Evolutionary conservation across 2,329 filamentous ascomycete species (phyloP), one percentile per base, ranked within the genome.

Genomic region (Fusarium nodosum): DNA sequence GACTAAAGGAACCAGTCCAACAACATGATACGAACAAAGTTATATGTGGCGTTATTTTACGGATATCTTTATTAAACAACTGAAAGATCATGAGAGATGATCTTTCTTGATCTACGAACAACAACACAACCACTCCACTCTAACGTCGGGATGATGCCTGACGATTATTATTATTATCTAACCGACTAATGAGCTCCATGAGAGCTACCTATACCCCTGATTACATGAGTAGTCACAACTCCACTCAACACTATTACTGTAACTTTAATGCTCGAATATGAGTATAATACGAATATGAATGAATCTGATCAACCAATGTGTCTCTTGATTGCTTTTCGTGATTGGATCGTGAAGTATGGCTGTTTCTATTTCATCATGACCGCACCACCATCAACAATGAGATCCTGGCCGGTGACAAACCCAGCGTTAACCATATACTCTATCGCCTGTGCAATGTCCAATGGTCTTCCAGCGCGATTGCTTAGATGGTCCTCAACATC

Each of bases 251-350:
- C 34, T 53, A 26, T 39, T 45, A 60, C 58, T 57, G 42, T 36
- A 51, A 51, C 33, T 38, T 3, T 63, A 39, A 56, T 38, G 60
- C 60, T 63, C 60, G 36, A 30, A 52, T 54, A 63, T 18, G 60
- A 63, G 60, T 63, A 36, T 63, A 63, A 63, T 63, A 63, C 26
- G 48, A 63, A 63, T 36, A 63, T 48, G 41, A 64, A 64, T 41
- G 59, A 64, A 44, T 30, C 30, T 28, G 10, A 44, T n/a, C 38
- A 64, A 41, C 7, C 22, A 11, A 22, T 30, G 6, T 36, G 13
- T 16, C 7, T n/a, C 4, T 18, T 38, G 1, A 7, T 22, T 20
- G n/a, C 36, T 18, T 38, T 28, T 5, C 2, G 22, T 46, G 56
- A 26, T 5, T 42, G 13, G 5, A 11, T 34, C 6, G 13, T 34